Base-by-base conservation (phyloP, 768 basidiomycete species). In the Suillus brevipes region DNA sequence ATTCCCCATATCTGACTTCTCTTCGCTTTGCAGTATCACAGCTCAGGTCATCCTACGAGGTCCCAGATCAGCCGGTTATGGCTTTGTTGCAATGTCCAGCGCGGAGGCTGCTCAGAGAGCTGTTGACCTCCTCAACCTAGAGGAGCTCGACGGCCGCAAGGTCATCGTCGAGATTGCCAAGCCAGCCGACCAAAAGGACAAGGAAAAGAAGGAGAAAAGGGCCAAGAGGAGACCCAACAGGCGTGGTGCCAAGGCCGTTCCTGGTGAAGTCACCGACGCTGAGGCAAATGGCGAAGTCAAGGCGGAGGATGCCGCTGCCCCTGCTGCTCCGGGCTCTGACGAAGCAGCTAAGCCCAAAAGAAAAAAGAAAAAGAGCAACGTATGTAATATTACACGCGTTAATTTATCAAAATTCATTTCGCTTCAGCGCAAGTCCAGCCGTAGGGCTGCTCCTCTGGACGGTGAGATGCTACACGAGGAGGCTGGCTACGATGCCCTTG, bases 91-190 rank as follows among this genome's bases (percentile, higher is more conserved):
- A 71, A 83, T 95, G 78, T 80, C 85, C 74, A 89, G 84, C 77
- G 82, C 82, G 76, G 92, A 92, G 79, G 92, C 94, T 75, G 93
- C 91, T 67, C 84, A 93, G 81, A 87, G 87, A 78, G 95, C 95
- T 66, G 91, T 95, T 77, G 88, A 93, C 67, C 78, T 82, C 72
- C 91, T 97, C 75, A 83, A 95, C 87, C 90, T 91, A 82, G 84
- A 87, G 77, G 91, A 94, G 80, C 90, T 97, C 79, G 91, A 94
- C 70, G 91, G 90, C 69, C 93, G 95, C 78, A 82, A 81, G 78
- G 89, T 97, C 75, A 90, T 95, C 80, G 84, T 96, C 80, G 93
- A 97, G 85, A 82, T 95, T 78, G 95, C 95, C 76, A 96, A 94
- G 83, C 94, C 94, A 67, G 83, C 89, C 65, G 92, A 92, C 69